Conservation (phyloP, 192 early-diverging fungal species). For the Chytriomyces sp. region DNA sequence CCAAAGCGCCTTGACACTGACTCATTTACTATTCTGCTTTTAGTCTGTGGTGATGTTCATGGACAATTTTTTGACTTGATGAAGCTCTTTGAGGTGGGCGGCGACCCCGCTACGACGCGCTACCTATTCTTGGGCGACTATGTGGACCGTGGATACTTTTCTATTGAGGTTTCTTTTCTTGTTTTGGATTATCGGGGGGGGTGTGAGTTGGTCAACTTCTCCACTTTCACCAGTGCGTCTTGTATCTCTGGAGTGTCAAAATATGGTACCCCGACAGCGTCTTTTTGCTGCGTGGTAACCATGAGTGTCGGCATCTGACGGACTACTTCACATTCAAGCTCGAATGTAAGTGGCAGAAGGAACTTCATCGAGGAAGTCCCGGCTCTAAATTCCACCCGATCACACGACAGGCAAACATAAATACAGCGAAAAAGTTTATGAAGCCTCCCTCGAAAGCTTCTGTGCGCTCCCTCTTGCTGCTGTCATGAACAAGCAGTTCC, state of each 20-base stretch:
- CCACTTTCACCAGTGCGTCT: conserved; percentile 67
- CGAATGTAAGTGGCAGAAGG: conserved; percentile 69
- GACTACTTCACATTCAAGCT: conserved; percentile 98
- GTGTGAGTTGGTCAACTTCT: not conserved
- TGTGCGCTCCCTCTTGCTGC: conserved; percentile 87
- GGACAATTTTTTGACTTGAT: conserved; percentile 97
- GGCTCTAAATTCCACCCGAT: not conserved
- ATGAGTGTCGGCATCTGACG: conserved; percentile 96
- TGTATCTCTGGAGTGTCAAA: conserved; percentile 91
- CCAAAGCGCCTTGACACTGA: not conserved
- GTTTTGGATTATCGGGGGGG: not conserved
- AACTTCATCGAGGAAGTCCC: not conserved
- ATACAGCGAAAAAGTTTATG: conserved; percentile 89
- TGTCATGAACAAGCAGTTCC: conserved; percentile 93
- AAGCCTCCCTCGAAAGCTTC: conserved; percentile 90
- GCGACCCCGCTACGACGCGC: conserved; percentile 86
- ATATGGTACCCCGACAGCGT: conserved; percentile 86
- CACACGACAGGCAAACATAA: conserved; percentile 79
- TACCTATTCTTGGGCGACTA: conserved; percentile 97
- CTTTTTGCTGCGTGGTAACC: conserved; percentile 92
- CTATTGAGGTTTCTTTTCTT: conserved; percentile 75
- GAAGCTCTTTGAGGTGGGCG: conserved; percentile 97
- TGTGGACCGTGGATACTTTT: conserved; percentile 97
- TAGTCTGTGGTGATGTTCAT: conserved; percentile 97
- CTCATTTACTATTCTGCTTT: not conserved